Evolutionary conservation across 1,284 basidiomycete species (phyloP).

Genomic region (Rhodotorula sp.): DNA sequence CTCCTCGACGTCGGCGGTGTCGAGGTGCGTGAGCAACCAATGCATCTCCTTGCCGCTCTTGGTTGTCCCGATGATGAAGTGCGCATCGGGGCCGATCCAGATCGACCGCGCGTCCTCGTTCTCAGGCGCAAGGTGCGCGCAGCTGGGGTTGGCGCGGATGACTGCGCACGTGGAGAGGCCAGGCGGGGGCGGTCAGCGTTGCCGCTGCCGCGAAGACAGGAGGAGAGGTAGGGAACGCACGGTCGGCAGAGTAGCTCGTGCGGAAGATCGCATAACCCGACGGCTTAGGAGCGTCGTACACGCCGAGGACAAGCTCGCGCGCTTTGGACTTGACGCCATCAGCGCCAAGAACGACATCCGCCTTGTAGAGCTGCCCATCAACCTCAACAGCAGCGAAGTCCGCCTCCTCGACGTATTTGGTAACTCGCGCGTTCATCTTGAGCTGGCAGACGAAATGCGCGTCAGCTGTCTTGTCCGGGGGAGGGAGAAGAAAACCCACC

Average conservation of each 20-base stretch:
- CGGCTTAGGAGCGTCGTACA: conserved; percentile 48
- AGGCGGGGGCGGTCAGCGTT: no score
- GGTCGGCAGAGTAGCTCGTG: conserved; percentile 13
- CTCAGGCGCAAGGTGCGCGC: conserved; percentile 16
- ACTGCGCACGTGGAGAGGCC: no score
- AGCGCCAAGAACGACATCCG: conserved; percentile 49
- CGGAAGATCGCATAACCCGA: conserved; percentile 43
- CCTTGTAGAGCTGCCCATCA: conserved; percentile 43
- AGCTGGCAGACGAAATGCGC: not conserved
- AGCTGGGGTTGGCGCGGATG: conserved; percentile 25
- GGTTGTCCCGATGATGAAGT: conserved; percentile 40
- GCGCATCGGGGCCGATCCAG: conserved; percentile 35
- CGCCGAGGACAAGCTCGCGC: conserved; percentile 47
- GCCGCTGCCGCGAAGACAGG: no score
- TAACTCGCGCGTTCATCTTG: conserved; percentile 46
- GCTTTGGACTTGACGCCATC: conserved; percentile 49
- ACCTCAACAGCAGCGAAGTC: conserved; percentile 44
- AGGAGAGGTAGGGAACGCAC: no score
- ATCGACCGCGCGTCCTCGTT: conserved; percentile 15
- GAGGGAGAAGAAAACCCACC: not conserved
- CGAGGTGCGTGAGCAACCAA: conserved; percentile 42
- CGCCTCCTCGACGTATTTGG: conserved; percentile 47
- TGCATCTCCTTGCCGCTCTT: conserved; percentile 40
- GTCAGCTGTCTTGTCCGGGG: not conserved
- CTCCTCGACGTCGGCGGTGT: conserved; percentile 43